phyloP scores from a whole-genome alignment of 345 rosid genomes.

The Boechera divaricarpa region DNA sequence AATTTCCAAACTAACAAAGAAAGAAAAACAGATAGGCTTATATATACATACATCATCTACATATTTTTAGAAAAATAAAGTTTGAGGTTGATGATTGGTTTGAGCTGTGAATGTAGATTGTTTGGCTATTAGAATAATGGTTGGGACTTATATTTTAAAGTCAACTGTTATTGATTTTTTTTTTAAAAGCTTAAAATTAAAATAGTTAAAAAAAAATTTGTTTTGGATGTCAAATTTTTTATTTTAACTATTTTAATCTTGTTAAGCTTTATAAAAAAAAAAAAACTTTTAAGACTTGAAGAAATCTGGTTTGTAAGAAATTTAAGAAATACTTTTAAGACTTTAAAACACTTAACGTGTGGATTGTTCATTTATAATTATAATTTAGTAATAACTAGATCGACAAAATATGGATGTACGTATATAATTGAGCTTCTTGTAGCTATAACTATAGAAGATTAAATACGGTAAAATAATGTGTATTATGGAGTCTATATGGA shows the following conservation, averaged over 20 bases:
- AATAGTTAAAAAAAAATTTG: too few relatives aligned
- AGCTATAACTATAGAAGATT: neutral
- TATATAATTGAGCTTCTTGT: too few relatives aligned
- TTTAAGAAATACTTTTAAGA: neutral
- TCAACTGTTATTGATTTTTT: neutral
- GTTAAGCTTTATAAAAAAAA: too few relatives aligned
- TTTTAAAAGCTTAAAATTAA: neutral
- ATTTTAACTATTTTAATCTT: too few relatives aligned
- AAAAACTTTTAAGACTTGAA: too few relatives aligned
- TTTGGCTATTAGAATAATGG: neutral
- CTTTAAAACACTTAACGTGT: neutral
- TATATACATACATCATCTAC: neutral
- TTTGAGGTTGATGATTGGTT: neutral
- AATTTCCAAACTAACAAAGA: conserved; percentile 30
- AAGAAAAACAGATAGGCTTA: conserved; percentile 26
- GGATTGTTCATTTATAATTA: neutral
- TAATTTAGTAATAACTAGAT: too few relatives aligned
- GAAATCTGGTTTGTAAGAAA: neutral
- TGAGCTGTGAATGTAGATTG: neutral
- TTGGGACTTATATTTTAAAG: neutral
- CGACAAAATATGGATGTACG: too few relatives aligned
- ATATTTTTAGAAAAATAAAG: neutral
- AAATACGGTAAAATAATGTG: neutral
- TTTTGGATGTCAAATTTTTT: too few relatives aligned
- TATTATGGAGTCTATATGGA: neutral